Evolutionary conservation across 2,329 filamentous ascomycete genomes (phyloP).

Genomic region (Dendrostoma leiphaemia): DNA sequence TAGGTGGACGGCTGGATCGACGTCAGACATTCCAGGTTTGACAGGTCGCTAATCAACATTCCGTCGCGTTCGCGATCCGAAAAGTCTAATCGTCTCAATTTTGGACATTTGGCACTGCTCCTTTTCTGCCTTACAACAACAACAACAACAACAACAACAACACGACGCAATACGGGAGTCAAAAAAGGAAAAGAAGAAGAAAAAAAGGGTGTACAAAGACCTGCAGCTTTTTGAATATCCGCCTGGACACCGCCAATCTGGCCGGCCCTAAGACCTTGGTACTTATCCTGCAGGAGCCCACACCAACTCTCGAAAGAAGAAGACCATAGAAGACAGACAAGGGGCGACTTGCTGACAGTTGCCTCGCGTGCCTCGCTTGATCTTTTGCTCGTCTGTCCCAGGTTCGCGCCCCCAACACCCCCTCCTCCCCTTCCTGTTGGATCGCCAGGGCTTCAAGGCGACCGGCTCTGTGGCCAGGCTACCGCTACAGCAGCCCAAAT

Average conservation of each 20-base stretch:
- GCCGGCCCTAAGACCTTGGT: background rate
- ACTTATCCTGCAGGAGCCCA: background rate
- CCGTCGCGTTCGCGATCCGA: background rate
- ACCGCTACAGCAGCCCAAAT: background rate
- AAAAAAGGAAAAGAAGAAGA: too few species aligned
- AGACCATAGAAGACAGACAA: too few species aligned
- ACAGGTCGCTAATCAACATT: background rate
- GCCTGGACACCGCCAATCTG: conserved; percentile 3
- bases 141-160: too few species aligned
- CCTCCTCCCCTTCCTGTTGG: background rate
- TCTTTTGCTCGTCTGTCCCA: background rate
- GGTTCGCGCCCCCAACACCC: background rate
- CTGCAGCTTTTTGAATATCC: conserved; percentile 1
- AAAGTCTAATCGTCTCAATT: background rate
- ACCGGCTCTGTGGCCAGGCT: background rate
- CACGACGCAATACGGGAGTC: too few species aligned
- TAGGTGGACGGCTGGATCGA: background rate
- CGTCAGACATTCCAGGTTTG: conserved; percentile 2
- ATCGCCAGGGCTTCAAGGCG: background rate
- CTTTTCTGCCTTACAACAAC: background rate
- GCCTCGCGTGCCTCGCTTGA: background rate
- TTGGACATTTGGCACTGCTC: background rate
- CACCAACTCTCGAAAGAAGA: conserved; percentile 8
- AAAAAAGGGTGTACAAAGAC: background rate
- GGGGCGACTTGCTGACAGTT: conserved; percentile 8